Conservation (phyloP, 805 yeast genomes). For the Wickerhamomyces pijperi region DNA sequence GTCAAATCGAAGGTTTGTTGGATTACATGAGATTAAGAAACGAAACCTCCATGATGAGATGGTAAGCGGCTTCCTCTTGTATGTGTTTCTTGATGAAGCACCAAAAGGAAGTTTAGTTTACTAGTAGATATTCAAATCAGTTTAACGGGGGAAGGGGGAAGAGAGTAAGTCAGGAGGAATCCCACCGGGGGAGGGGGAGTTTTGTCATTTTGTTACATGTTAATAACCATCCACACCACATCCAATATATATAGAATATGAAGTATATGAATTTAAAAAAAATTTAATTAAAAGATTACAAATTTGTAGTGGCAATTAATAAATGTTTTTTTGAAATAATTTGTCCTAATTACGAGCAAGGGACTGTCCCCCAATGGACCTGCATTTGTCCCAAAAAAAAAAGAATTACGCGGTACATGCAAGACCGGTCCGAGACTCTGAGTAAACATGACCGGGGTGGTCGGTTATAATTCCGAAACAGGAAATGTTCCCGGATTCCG, state of each 20-base stretch:
- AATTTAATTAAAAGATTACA: neutral
- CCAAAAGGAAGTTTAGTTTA: neutral
- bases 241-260: neutral
- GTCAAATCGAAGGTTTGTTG: slow-evolving; percentile 75
- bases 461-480: no score
- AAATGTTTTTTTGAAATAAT: neutral
- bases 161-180: no score
- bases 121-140: neutral
- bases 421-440: no score
- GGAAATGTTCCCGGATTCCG: no score
- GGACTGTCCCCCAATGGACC: no score
- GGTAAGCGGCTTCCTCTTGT: slow-evolving; percentile 30
- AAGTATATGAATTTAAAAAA: neutral
- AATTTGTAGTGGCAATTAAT: no score
- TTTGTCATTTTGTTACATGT: neutral
- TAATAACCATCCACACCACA: neutral
- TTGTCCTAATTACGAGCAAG: no score
- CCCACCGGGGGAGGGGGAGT: neutral
- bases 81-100: neutral
- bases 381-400: no score
- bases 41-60: slow-evolving; percentile 85
- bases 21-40: slow-evolving; percentile 82
- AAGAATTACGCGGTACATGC: no score
- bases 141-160: neutral
- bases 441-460: no score